These are phyloP conservation scores for Chrysoporthe austroafricana DNA, from an alignment of 2,329 filamentous ascomycete genomes.

Conservation along the genomic window DNA sequence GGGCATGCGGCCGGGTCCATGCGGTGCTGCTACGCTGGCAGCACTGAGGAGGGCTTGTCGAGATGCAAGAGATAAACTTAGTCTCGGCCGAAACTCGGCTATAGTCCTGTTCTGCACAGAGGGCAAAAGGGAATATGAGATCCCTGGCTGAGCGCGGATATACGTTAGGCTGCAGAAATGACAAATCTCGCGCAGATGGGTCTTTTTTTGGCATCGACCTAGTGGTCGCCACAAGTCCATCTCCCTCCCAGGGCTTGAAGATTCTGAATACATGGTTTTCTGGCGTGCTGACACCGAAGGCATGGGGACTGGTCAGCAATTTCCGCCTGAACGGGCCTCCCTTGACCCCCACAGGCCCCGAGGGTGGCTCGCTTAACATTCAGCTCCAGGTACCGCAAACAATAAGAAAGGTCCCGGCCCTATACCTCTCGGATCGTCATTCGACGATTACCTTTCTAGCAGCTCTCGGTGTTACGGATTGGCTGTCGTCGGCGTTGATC, in stretches of 20 bases:
- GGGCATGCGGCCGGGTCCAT: conserved; percentile 61
- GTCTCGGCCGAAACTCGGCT: background rate
- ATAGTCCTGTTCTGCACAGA: conserved; percentile 25
- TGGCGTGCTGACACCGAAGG: background rate
- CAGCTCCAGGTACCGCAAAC: background rate
- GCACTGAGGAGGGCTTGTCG: conserved; percentile 45
- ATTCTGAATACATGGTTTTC: background rate
- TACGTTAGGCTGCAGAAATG: background rate
- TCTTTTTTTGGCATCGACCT: background rate
- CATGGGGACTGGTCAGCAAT: background rate
- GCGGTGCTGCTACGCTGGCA: conserved; percentile 62
- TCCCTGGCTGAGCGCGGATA: background rate
- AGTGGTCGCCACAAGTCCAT: background rate
- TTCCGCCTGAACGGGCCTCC: background rate
- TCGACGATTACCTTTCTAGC: background rate
- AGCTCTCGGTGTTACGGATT: background rate
- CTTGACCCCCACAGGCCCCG: background rate
- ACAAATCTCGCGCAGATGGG: background rate
- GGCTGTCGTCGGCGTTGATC: background rate
- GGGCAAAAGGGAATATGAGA: conserved; percentile 18
- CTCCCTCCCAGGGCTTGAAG: background rate
- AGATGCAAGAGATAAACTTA: conserved; percentile 11
- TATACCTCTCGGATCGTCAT: background rate
- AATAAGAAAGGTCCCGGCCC: background rate
- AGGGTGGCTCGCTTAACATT: background rate